Evolutionary conservation across 1,284 basidiomycete genomes (phyloP).

Genomic region (Anthracocystis setariae): DNA sequence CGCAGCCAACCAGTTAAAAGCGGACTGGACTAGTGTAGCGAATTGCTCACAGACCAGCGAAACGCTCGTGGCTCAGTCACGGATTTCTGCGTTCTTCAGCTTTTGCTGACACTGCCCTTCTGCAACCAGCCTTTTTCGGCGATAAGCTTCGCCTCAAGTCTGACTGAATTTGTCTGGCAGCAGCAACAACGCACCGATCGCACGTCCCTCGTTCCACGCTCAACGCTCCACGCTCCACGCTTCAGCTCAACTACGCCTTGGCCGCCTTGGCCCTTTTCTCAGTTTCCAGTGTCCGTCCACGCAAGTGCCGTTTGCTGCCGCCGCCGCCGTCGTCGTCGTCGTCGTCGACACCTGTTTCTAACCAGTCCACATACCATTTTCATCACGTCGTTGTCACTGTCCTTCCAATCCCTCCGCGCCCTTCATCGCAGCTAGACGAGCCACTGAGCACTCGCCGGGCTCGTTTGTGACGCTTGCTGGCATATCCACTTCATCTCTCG

Average conservation of each 20-base stretch:
- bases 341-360: no score
- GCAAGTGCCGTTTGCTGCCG: conserved; percentile 9
- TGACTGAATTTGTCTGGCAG: background rate
- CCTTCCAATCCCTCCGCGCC: background rate
- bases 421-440: background rate
- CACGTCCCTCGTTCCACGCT: conserved; percentile 6
- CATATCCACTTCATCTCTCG: conserved; percentile 7
- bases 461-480: background rate
- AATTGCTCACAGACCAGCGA: conserved; percentile 2
- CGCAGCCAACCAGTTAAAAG: background rate
- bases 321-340: conserved; percentile 9
- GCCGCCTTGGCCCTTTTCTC: no score
- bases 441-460: background rate
- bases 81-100: background rate
- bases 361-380: background rate
- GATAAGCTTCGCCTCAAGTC: background rate
- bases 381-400: background rate
- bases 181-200: conserved; percentile 10
- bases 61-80: conserved; percentile 22
- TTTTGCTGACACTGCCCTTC: background rate
- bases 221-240: background rate
- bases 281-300: conserved; percentile 1
- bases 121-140: background rate
- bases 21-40: no score
- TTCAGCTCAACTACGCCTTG: conserved; percentile 5